Evolutionary conservation across 1,139 yeast species (phyloP).

Genomic region (Candida freyschussii): DNA sequence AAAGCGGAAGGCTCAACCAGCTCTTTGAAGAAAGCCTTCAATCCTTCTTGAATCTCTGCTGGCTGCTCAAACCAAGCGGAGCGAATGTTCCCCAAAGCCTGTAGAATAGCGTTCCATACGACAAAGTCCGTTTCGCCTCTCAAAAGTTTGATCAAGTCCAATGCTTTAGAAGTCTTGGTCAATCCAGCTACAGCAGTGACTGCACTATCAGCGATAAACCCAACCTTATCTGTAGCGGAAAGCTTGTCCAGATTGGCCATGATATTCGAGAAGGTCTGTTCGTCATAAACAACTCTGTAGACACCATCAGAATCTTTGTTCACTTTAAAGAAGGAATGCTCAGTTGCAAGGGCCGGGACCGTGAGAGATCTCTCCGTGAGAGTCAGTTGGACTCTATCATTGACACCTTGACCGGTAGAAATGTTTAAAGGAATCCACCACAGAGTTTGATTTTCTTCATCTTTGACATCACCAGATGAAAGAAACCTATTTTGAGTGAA

Average conservation of each 20-base stretch:
- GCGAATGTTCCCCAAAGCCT: constrained; percentile 39
- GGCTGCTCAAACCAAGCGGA: constrained; percentile 47
- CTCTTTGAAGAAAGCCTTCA: constrained; percentile 38
- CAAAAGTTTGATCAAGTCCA: constrained; percentile 40
- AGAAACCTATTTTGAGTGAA: constrained; percentile 54
- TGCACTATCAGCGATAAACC: constrained; percentile 59
- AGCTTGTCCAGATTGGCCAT: constrained; percentile 40
- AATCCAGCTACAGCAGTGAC: constrained; percentile 61
- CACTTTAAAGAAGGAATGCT: constrained; percentile 44
- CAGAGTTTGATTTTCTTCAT: constrained; percentile 42
- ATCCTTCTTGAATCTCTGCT: constrained; percentile 31
- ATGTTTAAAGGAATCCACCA: constrained; percentile 76
- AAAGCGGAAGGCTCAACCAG: constrained; percentile 42
- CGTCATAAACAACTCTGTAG: constrained; percentile 62
- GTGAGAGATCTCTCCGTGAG: constrained; percentile 41
- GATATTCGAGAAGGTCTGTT: constrained; percentile 39
- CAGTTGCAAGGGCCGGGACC: constrained; percentile 25
- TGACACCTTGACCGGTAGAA: constrained; percentile 29
- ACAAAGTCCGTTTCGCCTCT: constrained; percentile 49
- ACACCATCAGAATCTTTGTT: constrained; percentile 62
- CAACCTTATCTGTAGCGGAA: constrained; percentile 58
- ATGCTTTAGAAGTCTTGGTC: constrained; percentile 44
- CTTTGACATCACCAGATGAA: constrained; percentile 48
- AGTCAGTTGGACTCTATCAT: constrained; percentile 28
- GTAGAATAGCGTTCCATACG: constrained; percentile 62